These are phyloP conservation scores for Radiomyces spectabilis DNA, from an alignment of 192 early-diverging fungal species.

Conservation along the genomic window DNA sequence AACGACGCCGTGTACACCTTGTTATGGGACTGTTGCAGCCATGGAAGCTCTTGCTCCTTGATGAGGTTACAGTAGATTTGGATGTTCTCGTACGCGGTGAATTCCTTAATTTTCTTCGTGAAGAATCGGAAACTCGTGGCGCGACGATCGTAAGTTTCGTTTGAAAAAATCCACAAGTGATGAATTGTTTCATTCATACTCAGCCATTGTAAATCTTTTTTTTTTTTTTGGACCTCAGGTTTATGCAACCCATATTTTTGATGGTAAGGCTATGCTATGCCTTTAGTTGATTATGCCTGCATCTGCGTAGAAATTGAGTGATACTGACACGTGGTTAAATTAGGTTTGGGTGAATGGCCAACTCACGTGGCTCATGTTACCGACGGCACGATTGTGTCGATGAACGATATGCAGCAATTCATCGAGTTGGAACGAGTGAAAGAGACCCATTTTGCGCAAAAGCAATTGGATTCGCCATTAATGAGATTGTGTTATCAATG, in stretches of 20 bases:
- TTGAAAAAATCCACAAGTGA: too few species aligned
- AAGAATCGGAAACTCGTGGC: slow-evolving; percentile 51
- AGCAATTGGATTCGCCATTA: slow-evolving; percentile 20
- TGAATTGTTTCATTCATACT: too few species aligned
- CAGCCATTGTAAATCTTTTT: background rate
- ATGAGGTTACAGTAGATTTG: slow-evolving; percentile 78
- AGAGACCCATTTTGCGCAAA: slow-evolving; percentile 1
- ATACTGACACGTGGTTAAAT: too few species aligned
- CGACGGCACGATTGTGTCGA: slow-evolving; percentile 40
- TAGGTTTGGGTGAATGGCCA: slow-evolving; percentile 53
- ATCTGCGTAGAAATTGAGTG: too few species aligned
- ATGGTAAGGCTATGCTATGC: slow-evolving; percentile 55
- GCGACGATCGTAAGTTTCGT: slow-evolving; percentile 50
- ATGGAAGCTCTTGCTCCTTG: slow-evolving; percentile 61
- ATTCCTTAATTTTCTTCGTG: slow-evolving; percentile 55
- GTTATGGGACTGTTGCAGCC: slow-evolving; percentile 66
- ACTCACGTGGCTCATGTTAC: slow-evolving; percentile 65
- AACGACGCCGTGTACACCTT: slow-evolving; percentile 59
- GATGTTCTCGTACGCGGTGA: slow-evolving; percentile 70
- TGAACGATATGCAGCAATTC: slow-evolving; percentile 40
- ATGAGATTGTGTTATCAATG: slow-evolving; percentile 34
- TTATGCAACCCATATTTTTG: slow-evolving; percentile 82
- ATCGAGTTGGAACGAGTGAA: slow-evolving; percentile 44
- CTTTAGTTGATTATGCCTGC: too few species aligned
- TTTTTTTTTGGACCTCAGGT: slow-evolving; percentile 8